Conservation (phyloP, 1,284 basidiomycete species). For the Polyporus tsugae region DNA sequence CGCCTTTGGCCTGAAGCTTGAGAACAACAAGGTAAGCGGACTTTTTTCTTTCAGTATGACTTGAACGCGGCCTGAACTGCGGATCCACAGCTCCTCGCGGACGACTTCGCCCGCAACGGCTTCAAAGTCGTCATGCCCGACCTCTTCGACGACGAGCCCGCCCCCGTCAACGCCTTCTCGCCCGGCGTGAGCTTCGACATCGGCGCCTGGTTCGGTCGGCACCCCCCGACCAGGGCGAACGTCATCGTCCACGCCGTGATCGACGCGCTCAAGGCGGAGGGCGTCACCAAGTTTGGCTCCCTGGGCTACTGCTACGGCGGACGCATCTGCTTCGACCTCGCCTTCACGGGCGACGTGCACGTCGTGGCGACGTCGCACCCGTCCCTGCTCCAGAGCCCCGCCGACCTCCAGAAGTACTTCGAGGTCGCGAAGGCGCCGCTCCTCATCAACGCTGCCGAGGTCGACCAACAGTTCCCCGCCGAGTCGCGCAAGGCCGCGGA, state of each 20-base stretch:
- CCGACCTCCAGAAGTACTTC: slow-evolving; percentile 52
- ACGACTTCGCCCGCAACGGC: slow-evolving; percentile 63
- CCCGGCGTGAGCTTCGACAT: slow-evolving; percentile 50
- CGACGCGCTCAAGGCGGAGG: slow-evolving; percentile 61
- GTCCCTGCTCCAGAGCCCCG: slow-evolving; percentile 65
- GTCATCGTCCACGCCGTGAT: slow-evolving; percentile 64
- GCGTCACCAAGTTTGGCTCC: slow-evolving; percentile 63
- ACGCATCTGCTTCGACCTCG: slow-evolving; percentile 61
- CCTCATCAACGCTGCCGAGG: slow-evolving; percentile 53
- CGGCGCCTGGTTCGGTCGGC: slow-evolving; percentile 56
- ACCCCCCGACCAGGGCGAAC: slow-evolving; percentile 53
- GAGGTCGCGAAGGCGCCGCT: slow-evolving; percentile 45
- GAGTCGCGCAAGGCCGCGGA: slow-evolving; percentile 45
- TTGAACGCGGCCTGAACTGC: neutral
- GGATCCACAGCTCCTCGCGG: slow-evolving; percentile 49
- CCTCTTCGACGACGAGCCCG: slow-evolving; percentile 52
- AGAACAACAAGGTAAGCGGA: slow-evolving; percentile 50
- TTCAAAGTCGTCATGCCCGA: slow-evolving; percentile 57
- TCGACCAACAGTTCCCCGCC: slow-evolving; percentile 45
- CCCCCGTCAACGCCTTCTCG: slow-evolving; percentile 37
- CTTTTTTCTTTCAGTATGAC: neutral
- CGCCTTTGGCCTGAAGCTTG: slow-evolving; percentile 56
- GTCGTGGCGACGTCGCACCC: slow-evolving; percentile 72
- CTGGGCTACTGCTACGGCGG: slow-evolving; percentile 78
- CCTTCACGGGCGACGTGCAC: slow-evolving; percentile 63